A percentile compares a stretch with the other conserved stretches of the same genome.
phyloP scores from a whole-genome alignment of 2,329 filamentous ascomycete species.

The Fusarium burgessii region DNA sequence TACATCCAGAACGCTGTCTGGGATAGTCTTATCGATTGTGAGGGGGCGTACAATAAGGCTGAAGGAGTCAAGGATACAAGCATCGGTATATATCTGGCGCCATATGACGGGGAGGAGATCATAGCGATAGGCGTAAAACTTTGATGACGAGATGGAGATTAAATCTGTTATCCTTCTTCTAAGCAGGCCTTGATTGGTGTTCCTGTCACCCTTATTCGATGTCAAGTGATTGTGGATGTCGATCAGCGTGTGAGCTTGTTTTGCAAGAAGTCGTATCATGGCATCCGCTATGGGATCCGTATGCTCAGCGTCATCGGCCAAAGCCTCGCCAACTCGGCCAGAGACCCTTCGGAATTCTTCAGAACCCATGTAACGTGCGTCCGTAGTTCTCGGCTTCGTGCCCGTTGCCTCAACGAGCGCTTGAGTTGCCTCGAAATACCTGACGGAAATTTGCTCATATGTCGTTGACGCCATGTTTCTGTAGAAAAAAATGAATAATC shows the following conservation, averaged over 20 bases:
- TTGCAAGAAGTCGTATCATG: slow-evolving; percentile 45
- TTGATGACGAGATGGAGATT: slow-evolving; percentile 69
- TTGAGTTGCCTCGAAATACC: slow-evolving; percentile 43
- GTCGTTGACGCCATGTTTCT: slow-evolving; percentile 36
- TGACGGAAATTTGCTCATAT: slow-evolving; percentile 39
- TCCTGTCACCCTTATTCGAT: background rate
- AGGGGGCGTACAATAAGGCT: slow-evolving; percentile 46
- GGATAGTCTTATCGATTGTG: background rate
- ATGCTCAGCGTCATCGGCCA: background rate
- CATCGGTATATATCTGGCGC: slow-evolving; percentile 78
- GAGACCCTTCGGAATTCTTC: background rate
- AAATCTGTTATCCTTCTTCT: slow-evolving; percentile 66
- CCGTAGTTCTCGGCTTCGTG: background rate
- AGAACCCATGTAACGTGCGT: background rate
- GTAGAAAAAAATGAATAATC: background rate
- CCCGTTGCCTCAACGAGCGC: slow-evolving; percentile 19
- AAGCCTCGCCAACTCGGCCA: background rate
- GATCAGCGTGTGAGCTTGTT: slow-evolving; percentile 47
- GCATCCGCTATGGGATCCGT: slow-evolving; percentile 35
- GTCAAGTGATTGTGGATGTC: slow-evolving; percentile 37
- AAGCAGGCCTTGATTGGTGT: slow-evolving; percentile 46
- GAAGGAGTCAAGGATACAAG: slow-evolving; percentile 72
- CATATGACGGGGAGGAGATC: slow-evolving; percentile 75
- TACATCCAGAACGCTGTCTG: slow-evolving; percentile 57
- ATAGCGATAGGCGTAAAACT: slow-evolving; percentile 78